These are phyloP conservation scores for Trichosanthes truncata DNA, from an alignment of 306 rosid genomes.

Conservation along the genomic window DNA sequence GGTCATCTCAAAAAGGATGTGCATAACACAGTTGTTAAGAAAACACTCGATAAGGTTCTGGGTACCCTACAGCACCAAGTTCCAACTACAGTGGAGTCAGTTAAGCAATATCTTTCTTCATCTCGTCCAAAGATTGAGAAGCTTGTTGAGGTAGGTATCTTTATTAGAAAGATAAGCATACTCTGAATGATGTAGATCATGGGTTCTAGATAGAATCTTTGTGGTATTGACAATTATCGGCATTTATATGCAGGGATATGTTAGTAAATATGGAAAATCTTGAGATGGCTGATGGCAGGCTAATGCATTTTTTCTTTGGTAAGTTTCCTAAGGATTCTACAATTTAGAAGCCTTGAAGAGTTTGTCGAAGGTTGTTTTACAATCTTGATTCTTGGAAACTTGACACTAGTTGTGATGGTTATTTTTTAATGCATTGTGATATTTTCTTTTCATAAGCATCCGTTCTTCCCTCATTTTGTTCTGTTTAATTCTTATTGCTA, in stretches of 20 bases:
- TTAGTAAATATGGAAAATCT: conserved; percentile 69
- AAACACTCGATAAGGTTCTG: conserved; percentile 74
- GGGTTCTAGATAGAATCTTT: conserved; percentile 12
- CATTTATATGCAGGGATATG: conserved; percentile 80
- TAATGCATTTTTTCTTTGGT: conserved; percentile 31
- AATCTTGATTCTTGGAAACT: conserved; percentile 4
- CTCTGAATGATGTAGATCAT: conserved; percentile 11
- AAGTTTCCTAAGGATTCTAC: conserved; percentile 32
- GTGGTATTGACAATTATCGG: conserved; percentile 27
- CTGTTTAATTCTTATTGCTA: background rate
- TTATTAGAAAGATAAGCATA: conserved; percentile 13
- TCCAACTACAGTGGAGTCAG: conserved; percentile 48
- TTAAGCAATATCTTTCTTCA: conserved; percentile 51
- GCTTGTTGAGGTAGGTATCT: conserved; percentile 69
- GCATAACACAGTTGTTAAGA: conserved; percentile 67
- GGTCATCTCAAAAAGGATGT: conserved; percentile 75
- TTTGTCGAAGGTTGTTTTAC: background rate
- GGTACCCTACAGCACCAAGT: conserved; percentile 64
- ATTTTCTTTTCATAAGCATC: background rate
- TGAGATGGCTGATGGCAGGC: conserved; percentile 46
- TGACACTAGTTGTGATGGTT: background rate
- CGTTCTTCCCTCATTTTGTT: background rate
- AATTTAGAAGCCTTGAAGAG: conserved; percentile 9
- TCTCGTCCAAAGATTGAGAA: conserved; percentile 59
- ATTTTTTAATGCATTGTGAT: background rate